These are phyloP conservation scores for Chenopodium suecicum DNA, from an alignment of 148 eudicot genomes.

Conservation along the genomic window DNA sequence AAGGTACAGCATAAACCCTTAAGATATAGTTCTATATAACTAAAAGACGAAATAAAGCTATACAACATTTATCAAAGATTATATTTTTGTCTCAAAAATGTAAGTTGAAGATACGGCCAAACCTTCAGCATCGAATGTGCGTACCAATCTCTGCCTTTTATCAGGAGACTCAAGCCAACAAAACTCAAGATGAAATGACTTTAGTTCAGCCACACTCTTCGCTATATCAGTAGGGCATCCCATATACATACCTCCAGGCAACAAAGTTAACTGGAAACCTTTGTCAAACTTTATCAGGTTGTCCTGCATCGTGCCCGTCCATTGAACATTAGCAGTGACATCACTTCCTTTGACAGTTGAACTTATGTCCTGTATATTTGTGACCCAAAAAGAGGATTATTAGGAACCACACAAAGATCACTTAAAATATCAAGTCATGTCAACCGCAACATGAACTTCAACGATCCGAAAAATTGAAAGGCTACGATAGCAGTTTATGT, in stretches of 20 bases:
- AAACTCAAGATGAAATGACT: conserved; percentile 82
- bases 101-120: conserved; percentile 90
- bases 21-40: neutral
- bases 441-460: neutral
- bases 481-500: no score
- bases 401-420: neutral
- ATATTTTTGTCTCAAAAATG: conserved; percentile 58
- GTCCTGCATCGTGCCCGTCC: conserved; percentile 64
- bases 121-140: conserved; percentile 83
- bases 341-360: conserved; percentile 45
- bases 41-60: conserved; percentile 6
- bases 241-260: conserved; percentile 97
- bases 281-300: conserved; percentile 71
- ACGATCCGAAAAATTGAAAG: neutral
- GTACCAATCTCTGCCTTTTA: conserved; percentile 87
- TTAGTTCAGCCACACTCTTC: conserved; percentile 62
- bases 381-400: neutral
- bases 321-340: conserved; percentile 59
- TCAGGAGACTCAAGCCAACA: conserved; percentile 91
- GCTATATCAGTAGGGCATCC: conserved; percentile 76
- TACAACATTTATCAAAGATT: conserved; percentile 13
- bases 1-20: neutral
- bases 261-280: conserved; percentile 69
- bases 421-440: neutral
- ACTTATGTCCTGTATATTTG: conserved; percentile 44